Evolutionary conservation across 129 eudicot genomes (phyloP), one percentile per base, ranked within the genome.

Genomic region (Dittrichia graveolens): DNA sequence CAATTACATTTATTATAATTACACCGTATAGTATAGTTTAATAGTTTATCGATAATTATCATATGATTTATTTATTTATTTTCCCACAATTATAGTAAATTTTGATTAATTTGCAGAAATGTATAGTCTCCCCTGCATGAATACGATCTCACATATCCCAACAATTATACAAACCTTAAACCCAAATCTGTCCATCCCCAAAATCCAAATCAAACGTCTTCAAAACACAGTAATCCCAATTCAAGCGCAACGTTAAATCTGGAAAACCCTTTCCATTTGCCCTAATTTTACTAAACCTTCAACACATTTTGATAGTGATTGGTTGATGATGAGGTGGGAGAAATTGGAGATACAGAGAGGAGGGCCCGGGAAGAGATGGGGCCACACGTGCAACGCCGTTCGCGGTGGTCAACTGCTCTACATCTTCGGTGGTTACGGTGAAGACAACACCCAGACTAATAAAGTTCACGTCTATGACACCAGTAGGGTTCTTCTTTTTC

Each of bases 331-430:
- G 96, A 94, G 85, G 83, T 94, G 98, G 97, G 95, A 94, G 71
- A 86, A 71, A 83, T 41, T 84, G 87, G 79, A 75, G 69, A 61
- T 58, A 37, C 79, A 68, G 18, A 67, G 53, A 46, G 70, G 87
- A 54, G 95, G 93, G 53, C 98, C 97, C 6, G 98, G 98, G 49
- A 88, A 85, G 83, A 75, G 93, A 81, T 94, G 98, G 98, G 98
- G 98, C 4, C 98, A 94, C 85, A 94, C 98, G 55, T 94, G 93
- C 82, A 94, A 90, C 84, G 90, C 97, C 83, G 81, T 94, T 48
- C 79, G 84, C 70, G 96, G 93, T 10, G 98, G 98, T n/a, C 92
- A 83, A 60, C 83, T 85, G 74, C 87, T 94, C 48, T 94, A 94
- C 75, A 83, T 94, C 44, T 86, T 94, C 67, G 98, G 98, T 63